Percentiles rank a stretch among this genome's conserved stretches.
These are phyloP conservation scores for Nakazawaea populi DNA, from an alignment of 805 yeast genomes.

Conservation along the genomic window DNA sequence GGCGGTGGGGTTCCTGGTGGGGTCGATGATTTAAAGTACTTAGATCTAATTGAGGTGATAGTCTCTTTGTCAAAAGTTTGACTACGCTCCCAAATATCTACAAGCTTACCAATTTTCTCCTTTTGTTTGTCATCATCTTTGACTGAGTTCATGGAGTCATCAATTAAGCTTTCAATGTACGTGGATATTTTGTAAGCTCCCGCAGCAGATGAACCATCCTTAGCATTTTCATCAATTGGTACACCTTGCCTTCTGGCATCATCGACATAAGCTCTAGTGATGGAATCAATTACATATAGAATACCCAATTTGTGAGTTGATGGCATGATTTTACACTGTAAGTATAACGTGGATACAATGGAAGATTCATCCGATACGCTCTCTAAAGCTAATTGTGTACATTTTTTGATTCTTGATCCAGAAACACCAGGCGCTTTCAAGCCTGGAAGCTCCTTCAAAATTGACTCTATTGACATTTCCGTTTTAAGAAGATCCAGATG, in stretches of 20 bases:
- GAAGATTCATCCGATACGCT: constrained; percentile 47
- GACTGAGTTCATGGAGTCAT: constrained; percentile 54
- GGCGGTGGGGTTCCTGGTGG: constrained; percentile 68
- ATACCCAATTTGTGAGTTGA: constrained; percentile 85
- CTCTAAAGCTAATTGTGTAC: constrained; percentile 71
- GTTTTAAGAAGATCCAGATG: background rate
- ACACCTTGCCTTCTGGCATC: constrained; percentile 56
- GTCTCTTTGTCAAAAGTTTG: constrained; percentile 62
- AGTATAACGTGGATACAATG: constrained; percentile 51
- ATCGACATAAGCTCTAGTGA: constrained; percentile 80
- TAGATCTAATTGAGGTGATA: constrained; percentile 49
- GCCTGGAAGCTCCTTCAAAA: constrained; percentile 43
- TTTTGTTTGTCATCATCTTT: constrained; percentile 44
- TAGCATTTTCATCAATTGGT: constrained; percentile 41
- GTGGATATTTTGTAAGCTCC: constrained; percentile 63
- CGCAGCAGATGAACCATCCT: constrained; percentile 68
- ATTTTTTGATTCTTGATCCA: constrained; percentile 86
- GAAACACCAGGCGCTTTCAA: constrained; percentile 89
- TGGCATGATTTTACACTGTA: constrained; percentile 68
- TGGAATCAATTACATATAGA: constrained; percentile 86
- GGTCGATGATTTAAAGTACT: constrained; percentile 58
- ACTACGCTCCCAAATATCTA: constrained; percentile 90
- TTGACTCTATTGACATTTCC: constrained; percentile 31
- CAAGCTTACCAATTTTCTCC: constrained; percentile 74
- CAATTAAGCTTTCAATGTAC: constrained; percentile 56